Evolutionary conservation across 129 eudicot species (phyloP).

Genomic region (Helianthus tuberosus): DNA sequence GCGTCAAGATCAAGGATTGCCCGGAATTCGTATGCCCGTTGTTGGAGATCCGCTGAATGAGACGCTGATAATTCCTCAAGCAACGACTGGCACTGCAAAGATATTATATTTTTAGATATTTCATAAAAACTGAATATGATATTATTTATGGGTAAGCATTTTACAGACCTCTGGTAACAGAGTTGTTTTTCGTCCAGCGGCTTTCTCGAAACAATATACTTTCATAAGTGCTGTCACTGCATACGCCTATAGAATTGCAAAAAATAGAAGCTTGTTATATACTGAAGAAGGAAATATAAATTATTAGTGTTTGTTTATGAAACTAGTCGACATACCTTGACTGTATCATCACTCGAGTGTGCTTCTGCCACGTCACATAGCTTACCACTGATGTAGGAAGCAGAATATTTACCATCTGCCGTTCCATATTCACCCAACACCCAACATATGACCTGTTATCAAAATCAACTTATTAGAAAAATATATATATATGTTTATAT

Average conservation of each 20-base stretch:
- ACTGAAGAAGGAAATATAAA: too few relatives aligned
- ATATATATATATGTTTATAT: too few relatives aligned
- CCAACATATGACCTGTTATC: slow-evolving; percentile 92
- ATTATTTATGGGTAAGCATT: too few relatives aligned
- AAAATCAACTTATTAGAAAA: not conserved
- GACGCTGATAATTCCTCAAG: slow-evolving; percentile 88
- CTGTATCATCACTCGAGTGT: slow-evolving; percentile 85
- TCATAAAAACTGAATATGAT: too few relatives aligned
- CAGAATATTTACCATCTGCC: slow-evolving; percentile 92
- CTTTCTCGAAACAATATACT: slow-evolving; percentile 84
- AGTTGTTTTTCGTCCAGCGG: slow-evolving; percentile 85
- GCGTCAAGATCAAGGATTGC: slow-evolving; percentile 67
- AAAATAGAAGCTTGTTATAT: too few relatives aligned
- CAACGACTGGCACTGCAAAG: slow-evolving; percentile 49
- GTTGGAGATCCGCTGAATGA: slow-evolving; percentile 94
- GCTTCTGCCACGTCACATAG: slow-evolving; percentile 97
- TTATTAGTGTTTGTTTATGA: not conserved
- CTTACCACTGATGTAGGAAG: slow-evolving; percentile 91
- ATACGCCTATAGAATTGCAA: slow-evolving; percentile 63
- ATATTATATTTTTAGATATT: too few relatives aligned
- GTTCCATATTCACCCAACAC: slow-evolving; percentile 99
- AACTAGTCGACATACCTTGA: slow-evolving; percentile 57
- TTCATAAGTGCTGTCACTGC: slow-evolving; percentile 95
- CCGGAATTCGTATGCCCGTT: slow-evolving; percentile 97
- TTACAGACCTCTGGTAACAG: slow-evolving; percentile 66